A percentile compares a stretch with the other conserved stretches of the same genome.
phyloP scores from a whole-genome alignment of 164 flowering plant genomes.

The Akebia trifoliata region DNA sequence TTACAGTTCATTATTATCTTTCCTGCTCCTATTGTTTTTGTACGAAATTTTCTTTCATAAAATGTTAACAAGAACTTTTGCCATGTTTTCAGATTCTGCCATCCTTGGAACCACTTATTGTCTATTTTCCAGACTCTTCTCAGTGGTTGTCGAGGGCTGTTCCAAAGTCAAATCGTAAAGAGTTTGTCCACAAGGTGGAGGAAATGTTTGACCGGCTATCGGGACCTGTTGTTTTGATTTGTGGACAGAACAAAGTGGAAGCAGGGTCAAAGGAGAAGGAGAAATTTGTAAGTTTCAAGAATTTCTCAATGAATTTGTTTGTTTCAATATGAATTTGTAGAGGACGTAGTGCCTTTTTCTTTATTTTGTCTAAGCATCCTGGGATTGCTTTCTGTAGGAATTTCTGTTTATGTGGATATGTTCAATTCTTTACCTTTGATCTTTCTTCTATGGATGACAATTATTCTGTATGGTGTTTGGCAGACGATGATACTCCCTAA shows the following conservation, averaged over 20 bases:
- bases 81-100: slow-evolving; percentile 62
- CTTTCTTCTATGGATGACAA: neutral
- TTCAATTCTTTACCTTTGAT: slow-evolving; percentile 4
- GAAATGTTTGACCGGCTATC: slow-evolving; percentile 76
- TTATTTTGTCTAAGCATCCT: neutral
- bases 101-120: slow-evolving; percentile 73
- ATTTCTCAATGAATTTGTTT: neutral
- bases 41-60: no score
- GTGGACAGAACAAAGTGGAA: slow-evolving; percentile 89
- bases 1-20: slow-evolving; percentile 2
- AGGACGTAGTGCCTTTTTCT: no score
- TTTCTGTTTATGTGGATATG: neutral
- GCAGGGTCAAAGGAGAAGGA: slow-evolving; percentile 83
- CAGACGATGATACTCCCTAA: slow-evolving; percentile 96
- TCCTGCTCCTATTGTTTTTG: neutral
- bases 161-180: slow-evolving; percentile 71
- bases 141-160: slow-evolving; percentile 87
- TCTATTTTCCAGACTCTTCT: slow-evolving; percentile 89
- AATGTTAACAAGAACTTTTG: neutral
- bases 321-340: neutral
- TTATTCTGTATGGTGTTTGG: slow-evolving; percentile 16
- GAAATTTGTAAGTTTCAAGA: slow-evolving; percentile 63
- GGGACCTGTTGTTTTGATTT: slow-evolving; percentile 86
- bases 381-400: neutral
- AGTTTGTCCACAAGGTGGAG: slow-evolving; percentile 62